Conservation (phyloP, 148 eudicot species). For the Beta vulgaris region DNA sequence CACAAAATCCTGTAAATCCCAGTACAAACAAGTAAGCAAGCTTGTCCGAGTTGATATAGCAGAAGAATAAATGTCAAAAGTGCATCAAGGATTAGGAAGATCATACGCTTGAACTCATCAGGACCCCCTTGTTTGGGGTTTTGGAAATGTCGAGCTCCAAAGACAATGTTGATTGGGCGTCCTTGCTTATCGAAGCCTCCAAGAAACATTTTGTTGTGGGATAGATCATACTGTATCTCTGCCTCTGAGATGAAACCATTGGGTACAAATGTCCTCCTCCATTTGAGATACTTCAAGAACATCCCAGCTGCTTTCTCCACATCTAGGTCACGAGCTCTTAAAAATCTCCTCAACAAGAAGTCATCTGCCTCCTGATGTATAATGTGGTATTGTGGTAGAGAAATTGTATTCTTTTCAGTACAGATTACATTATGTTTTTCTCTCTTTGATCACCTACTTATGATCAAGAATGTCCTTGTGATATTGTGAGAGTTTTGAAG, state of each 20-base stretch:
- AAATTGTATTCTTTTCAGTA: too few relatives aligned
- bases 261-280: conserved; percentile 63
- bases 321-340: conserved; percentile 71
- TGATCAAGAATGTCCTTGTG: not conserved
- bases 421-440: not conserved
- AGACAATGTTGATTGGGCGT: conserved; percentile 48
- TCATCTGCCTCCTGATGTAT: conserved; percentile 58
- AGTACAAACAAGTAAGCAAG: not conserved
- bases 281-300: conserved; percentile 53
- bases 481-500: not conserved
- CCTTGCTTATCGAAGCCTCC: conserved; percentile 68
- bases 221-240: conserved; percentile 49
- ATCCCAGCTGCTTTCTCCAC: conserved; percentile 63
- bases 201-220: conserved; percentile 62
- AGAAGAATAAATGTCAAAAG: not conserved
- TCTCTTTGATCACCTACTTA: not conserved
- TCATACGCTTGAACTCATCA: conserved; percentile 77
- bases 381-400: too few relatives aligned
- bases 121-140: conserved; percentile 51
- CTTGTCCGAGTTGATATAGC: not conserved
- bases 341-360: conserved; percentile 59
- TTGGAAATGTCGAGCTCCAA: conserved; percentile 53
- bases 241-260: conserved; percentile 53
- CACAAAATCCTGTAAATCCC: conserved; percentile 56
- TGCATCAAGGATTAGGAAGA: too few relatives aligned